Evolutionary conservation across 2,329 filamentous ascomycete species (phyloP).

Genomic region (Epichloe brachyelytri): DNA sequence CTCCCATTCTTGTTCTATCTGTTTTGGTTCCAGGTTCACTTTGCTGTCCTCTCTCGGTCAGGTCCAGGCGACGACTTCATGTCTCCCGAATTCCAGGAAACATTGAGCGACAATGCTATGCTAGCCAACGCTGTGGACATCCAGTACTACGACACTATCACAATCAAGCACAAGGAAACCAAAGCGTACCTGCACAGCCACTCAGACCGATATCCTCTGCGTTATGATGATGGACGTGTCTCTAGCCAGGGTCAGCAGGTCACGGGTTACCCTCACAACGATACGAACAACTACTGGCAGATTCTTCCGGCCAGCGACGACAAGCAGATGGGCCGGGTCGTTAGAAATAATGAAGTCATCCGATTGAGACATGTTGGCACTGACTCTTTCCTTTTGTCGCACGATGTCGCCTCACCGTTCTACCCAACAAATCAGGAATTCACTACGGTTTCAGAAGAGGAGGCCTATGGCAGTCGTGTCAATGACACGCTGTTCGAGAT

Average conservation of each 20-base stretch:
- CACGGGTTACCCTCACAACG: conserved; percentile 93
- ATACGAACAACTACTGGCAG: conserved; percentile 98
- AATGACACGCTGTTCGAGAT: conserved; percentile 93
- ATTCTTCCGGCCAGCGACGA: conserved; percentile 59
- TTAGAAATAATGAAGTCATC: conserved; percentile 76
- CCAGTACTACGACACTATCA: conserved; percentile 80
- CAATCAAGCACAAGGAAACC: conserved; percentile 91
- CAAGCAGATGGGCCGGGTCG: conserved; percentile 44
- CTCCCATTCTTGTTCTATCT: conserved; percentile 96
- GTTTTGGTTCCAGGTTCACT: conserved; percentile 99
- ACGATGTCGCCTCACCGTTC: conserved; percentile 93
- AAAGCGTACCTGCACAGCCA: conserved; percentile 95
- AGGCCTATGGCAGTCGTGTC: conserved; percentile 59
- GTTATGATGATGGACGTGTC: conserved; percentile 94
- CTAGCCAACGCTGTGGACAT: conserved; percentile 74
- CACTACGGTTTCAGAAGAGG: conserved; percentile 62
- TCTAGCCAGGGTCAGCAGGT: conserved; percentile 97
- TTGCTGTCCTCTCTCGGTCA: conserved; percentile 73
- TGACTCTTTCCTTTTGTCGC: conserved; percentile 74
- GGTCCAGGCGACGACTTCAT: conserved; percentile 98
- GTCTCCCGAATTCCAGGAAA: conserved; percentile 96
- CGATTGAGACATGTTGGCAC: conserved; percentile 80
- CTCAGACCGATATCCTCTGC: conserved; percentile 72
- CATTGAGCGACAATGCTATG: conserved; percentile 89
- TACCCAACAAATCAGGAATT: conserved; percentile 98